These are phyloP conservation scores for Thelonectria rubi DNA, from an alignment of 2,329 filamentous ascomycete genomes.

Conservation along the genomic window DNA sequence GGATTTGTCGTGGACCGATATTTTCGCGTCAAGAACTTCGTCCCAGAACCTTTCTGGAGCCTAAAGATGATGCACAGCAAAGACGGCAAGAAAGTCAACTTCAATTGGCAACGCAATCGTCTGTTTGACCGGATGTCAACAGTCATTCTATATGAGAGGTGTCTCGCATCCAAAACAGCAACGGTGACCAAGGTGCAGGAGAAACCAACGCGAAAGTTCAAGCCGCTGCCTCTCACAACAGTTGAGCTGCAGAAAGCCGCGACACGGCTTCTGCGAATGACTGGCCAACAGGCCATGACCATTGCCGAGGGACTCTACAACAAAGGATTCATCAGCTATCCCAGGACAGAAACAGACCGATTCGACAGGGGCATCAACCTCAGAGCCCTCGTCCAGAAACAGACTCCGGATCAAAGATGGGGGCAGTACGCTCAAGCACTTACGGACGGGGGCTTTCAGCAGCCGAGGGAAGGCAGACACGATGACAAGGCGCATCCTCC, in stretches of 20 bases:
- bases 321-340: slow-evolving; percentile 96
- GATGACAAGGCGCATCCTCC: slow-evolving; percentile 98
- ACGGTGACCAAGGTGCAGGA: slow-evolving; percentile 86
- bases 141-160: slow-evolving; percentile 85
- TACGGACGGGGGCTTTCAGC: slow-evolving; percentile 78
- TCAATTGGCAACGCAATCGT: slow-evolving; percentile 82
- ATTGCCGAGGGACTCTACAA: slow-evolving; percentile 89
- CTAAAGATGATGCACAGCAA: slow-evolving; percentile 85
- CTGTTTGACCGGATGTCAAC: slow-evolving; percentile 89
- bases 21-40: slow-evolving; percentile 91
- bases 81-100: slow-evolving; percentile 81
- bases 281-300: slow-evolving; percentile 88
- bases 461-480: slow-evolving; percentile 83
- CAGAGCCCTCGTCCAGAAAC: slow-evolving; percentile 80
- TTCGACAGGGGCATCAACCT: slow-evolving; percentile 93
- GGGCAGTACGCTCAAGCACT: slow-evolving; percentile 81
- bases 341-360: slow-evolving; percentile 94
- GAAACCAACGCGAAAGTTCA: slow-evolving; percentile 93
- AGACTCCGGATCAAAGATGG: slow-evolving; percentile 80
- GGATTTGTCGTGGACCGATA: slow-evolving; percentile 98
- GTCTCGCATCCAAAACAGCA: slow-evolving; percentile 77
- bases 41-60: slow-evolving; percentile 90
- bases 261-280: slow-evolving; percentile 88
- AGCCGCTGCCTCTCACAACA: slow-evolving; percentile 90
- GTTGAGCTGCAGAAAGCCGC: slow-evolving; percentile 97